Percentiles rank a stretch among this genome's conserved stretches.
These are phyloP conservation scores for Aspergillus sojae DNA, from an alignment of 2,329 filamentous ascomycete species.

Conservation along the genomic window DNA sequence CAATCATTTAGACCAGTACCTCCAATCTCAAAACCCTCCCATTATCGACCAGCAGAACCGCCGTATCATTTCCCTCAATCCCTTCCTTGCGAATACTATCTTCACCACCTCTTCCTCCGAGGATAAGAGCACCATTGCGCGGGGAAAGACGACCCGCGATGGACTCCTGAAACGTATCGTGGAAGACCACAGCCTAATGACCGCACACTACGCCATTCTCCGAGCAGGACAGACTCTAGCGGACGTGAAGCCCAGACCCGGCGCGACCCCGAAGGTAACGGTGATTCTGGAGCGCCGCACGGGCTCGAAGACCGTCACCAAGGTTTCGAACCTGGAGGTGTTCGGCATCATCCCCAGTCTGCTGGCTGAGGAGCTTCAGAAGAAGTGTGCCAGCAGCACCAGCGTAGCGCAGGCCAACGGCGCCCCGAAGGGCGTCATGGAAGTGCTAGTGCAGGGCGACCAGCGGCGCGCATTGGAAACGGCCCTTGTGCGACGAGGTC, in stretches of 20 bases:
- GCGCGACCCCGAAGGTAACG: constrained; percentile 61
- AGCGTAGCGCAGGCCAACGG: constrained; percentile 65
- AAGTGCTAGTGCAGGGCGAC: constrained; percentile 69
- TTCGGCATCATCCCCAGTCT: constrained; percentile 63
- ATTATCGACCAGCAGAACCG: constrained; percentile 61
- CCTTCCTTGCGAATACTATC: constrained; percentile 64
- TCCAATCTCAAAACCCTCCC: constrained; percentile 56
- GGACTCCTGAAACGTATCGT: constrained; percentile 62
- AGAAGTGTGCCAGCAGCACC: constrained; percentile 68
- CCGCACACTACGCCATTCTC: constrained; percentile 61
- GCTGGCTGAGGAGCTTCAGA: constrained; percentile 67
- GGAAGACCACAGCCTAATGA: constrained; percentile 50
- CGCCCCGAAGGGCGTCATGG: constrained; percentile 65
- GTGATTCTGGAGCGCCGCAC: constrained; percentile 66
- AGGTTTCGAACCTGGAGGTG: constrained; percentile 62
- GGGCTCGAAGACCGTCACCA: constrained; percentile 68
- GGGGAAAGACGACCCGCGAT: constrained; percentile 62
- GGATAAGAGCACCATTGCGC: constrained; percentile 60
- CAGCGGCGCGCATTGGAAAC: constrained; percentile 64
- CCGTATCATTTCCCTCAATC: constrained; percentile 63
- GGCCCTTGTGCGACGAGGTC: constrained; percentile 61
- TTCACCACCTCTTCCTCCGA: constrained; percentile 56
- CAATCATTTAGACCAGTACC: constrained; percentile 59
- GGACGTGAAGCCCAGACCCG: constrained; percentile 63
- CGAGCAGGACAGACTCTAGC: constrained; percentile 40